A percentile compares a stretch with the other conserved stretches of the same genome.
Evolutionary conservation across 2,329 filamentous ascomycete species (phyloP).

Genomic region (Fusarium pseudograminearum): DNA sequence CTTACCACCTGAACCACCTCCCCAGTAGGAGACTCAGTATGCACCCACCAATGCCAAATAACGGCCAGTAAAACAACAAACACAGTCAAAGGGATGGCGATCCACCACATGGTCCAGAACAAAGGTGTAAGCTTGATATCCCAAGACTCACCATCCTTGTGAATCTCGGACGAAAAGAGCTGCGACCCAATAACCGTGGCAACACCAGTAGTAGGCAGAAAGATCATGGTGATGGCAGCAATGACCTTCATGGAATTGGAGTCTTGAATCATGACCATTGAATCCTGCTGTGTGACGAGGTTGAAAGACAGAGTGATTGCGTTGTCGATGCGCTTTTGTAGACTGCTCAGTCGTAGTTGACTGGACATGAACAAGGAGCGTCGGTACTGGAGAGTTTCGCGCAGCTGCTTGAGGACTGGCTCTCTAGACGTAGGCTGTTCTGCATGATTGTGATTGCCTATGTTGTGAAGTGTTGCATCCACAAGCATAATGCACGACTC

Average conservation of each 20-base stretch:
- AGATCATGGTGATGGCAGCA: slow-evolving; percentile 54
- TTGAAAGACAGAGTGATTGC: slow-evolving; percentile 53
- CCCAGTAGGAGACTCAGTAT: slow-evolving; percentile 37
- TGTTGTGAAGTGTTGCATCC: slow-evolving; percentile 35
- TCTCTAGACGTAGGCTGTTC: slow-evolving; percentile 4
- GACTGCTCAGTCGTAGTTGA: slow-evolving; percentile 51
- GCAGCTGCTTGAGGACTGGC: slow-evolving; percentile 44
- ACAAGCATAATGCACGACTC: slow-evolving; percentile 47
- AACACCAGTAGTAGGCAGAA: slow-evolving; percentile 54
- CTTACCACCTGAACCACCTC: slow-evolving; percentile 41
- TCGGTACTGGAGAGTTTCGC: slow-evolving; percentile 49
- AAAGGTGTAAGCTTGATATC: slow-evolving; percentile 43
- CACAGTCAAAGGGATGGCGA: slow-evolving; percentile 49
- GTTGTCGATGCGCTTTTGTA: slow-evolving; percentile 54
- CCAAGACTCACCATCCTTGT: slow-evolving; percentile 39
- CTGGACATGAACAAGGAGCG: slow-evolving; percentile 52
- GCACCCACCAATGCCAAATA: slow-evolving; percentile 50
- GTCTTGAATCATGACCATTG: slow-evolving; percentile 52
- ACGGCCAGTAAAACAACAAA: slow-evolving; percentile 43
- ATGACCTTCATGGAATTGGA: slow-evolving; percentile 55
- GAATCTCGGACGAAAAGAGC: slow-evolving; percentile 42
- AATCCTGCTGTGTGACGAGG: slow-evolving; percentile 54
- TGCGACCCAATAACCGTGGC: slow-evolving; percentile 51
- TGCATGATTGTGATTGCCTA: slow-evolving; percentile 19
- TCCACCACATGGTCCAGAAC: slow-evolving; percentile 50